These are phyloP conservation scores for Pascua guehoae DNA, from an alignment of 1,284 basidiomycete genomes.

Conservation along the genomic window DNA sequence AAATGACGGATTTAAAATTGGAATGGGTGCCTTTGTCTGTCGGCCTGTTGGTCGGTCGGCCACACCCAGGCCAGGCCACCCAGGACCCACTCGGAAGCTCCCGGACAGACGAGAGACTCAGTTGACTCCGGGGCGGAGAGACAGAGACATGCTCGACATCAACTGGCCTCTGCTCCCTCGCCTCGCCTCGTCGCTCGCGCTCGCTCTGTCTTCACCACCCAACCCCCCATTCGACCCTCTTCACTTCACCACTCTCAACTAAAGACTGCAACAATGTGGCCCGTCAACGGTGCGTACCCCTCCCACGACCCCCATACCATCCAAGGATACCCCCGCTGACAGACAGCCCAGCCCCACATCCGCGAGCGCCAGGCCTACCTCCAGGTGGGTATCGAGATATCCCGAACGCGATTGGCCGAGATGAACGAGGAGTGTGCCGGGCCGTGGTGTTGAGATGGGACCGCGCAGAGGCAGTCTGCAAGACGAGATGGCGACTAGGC, in stretches of 20 bases:
- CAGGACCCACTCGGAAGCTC: too few relatives aligned
- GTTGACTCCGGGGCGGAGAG: too few relatives aligned
- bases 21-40: too few relatives aligned
- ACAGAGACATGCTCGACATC: too few relatives aligned
- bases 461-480: too few relatives aligned
- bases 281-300: constrained; percentile 37
- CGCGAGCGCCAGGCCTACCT: constrained; percentile 42
- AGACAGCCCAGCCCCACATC: constrained; percentile 35
- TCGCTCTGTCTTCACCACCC: background rate
- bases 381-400: constrained; percentile 36
- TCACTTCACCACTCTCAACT: constrained; percentile 11
- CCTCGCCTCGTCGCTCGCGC: background rate
- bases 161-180: too few relatives aligned
- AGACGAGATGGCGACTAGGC: too few relatives aligned
- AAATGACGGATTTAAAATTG: background rate
- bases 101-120: too few relatives aligned
- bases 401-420: background rate
- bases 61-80: too few relatives aligned
- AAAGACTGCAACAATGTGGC: constrained; percentile 23
- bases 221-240: background rate
- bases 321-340: constrained; percentile 10
- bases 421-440: background rate
- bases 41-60: too few relatives aligned
- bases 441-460: too few relatives aligned
- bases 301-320: too few relatives aligned